These are phyloP conservation scores for Calonectria henricotiae DNA, from an alignment of 2,329 filamentous ascomycete species.

Conservation along the genomic window DNA sequence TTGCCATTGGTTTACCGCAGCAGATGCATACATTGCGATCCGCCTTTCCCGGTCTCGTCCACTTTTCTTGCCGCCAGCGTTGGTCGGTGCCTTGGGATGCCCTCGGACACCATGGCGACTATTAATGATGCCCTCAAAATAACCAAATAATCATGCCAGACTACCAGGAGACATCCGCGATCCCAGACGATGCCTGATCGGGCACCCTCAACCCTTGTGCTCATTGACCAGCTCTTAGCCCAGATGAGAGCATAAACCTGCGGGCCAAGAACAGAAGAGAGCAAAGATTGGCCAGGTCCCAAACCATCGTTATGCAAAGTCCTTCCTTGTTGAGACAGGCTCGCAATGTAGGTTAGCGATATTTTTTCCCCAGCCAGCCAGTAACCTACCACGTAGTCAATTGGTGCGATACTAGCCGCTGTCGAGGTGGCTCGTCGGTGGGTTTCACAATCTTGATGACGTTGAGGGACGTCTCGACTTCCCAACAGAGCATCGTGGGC, in stretches of 20 bases:
- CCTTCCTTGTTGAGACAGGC: slow-evolving; percentile 37
- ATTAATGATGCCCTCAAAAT: slow-evolving; percentile 3
- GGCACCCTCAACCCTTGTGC: neutral
- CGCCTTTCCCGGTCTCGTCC: slow-evolving; percentile 44
- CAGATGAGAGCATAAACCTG: neutral
- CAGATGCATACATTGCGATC: slow-evolving; percentile 43
- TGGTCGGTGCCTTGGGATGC: slow-evolving; percentile 16
- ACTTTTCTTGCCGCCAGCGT: slow-evolving; percentile 34
- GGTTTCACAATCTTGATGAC: slow-evolving; percentile 44
- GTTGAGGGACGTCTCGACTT: slow-evolving; percentile 39
- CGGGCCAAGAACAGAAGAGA: neutral
- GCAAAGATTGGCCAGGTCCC: neutral
- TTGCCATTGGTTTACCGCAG: slow-evolving; percentile 43
- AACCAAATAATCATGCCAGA: slow-evolving; percentile 7
- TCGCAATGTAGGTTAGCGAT: slow-evolving; percentile 20
- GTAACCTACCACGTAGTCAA: slow-evolving; percentile 7
- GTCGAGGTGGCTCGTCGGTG: slow-evolving; percentile 32
- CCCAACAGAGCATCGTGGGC: slow-evolving; percentile 46
- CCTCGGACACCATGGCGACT: slow-evolving; percentile 18
- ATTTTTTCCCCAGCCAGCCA: slow-evolving; percentile 13
- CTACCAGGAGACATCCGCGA: slow-evolving; percentile 23
- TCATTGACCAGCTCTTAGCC: neutral
- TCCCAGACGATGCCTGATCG: neutral
- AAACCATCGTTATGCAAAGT: slow-evolving; percentile 13
- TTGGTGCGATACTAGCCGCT: slow-evolving; percentile 22